A percentile compares a stretch with the other conserved stretches of the same genome.
Conservation (phyloP, 2,329 filamentous ascomycete genomes). For the Aureobasidium sp. region DNA sequence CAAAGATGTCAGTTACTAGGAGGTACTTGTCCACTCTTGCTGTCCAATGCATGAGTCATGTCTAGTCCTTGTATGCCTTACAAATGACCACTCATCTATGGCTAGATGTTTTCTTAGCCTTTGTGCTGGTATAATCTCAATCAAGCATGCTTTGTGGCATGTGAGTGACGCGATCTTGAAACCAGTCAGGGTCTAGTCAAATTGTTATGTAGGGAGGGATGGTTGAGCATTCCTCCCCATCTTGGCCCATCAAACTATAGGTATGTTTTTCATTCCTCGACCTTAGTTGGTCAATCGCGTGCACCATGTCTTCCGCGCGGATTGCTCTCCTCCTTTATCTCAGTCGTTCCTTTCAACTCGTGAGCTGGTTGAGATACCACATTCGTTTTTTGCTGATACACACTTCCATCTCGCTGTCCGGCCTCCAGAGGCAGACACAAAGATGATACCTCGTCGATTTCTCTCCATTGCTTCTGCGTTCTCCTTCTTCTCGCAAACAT, state of each 20-base stretch:
- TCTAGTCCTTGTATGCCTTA: background rate
- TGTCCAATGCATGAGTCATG: background rate
- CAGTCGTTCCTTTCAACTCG: constrained; percentile 2
- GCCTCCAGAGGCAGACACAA: background rate
- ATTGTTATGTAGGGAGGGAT: background rate
- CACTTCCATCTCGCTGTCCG: background rate
- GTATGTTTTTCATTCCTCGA: constrained; percentile 15
- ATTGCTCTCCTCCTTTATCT: constrained; percentile 4
- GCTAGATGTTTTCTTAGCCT: background rate
- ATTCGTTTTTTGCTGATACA: background rate
- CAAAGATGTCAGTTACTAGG: background rate
- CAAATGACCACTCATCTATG: background rate
- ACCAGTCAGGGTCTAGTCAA: background rate
- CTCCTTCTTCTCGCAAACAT: constrained; percentile 3
- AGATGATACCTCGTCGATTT: background rate
- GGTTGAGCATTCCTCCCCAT: background rate
- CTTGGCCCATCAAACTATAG: constrained; percentile 7
- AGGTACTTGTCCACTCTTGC: background rate
- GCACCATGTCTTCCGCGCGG: background rate
- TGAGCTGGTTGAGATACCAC: constrained; percentile 2
- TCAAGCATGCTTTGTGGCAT: constrained; percentile 3
- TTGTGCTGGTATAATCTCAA: background rate
- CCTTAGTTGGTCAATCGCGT: background rate
- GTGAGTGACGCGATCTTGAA: background rate
- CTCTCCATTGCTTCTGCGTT: background rate